These are phyloP conservation scores for Epichloe sylvatica DNA, from an alignment of 2,329 filamentous ascomycete species.

Conservation along the genomic window DNA sequence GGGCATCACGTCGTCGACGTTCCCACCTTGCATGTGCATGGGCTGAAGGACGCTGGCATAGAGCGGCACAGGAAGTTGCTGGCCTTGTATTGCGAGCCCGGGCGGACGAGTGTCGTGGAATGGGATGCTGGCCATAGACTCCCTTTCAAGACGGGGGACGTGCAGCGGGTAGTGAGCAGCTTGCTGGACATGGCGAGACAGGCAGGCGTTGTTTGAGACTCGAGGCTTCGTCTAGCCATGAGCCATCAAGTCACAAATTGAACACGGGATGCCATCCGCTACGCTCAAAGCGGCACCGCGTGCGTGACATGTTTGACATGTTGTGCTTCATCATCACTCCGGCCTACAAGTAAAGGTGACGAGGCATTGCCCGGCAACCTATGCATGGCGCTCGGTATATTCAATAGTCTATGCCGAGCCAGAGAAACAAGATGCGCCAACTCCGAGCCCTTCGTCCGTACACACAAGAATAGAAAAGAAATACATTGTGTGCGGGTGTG, in stretches of 20 bases:
- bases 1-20: conserved; percentile 18
- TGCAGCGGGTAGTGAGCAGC: conserved; percentile 26
- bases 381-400: background rate
- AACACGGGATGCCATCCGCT: too few species aligned
- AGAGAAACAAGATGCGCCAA: conserved; percentile 2
- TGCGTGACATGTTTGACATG: too few species aligned
- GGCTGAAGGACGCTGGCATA: conserved; percentile 48
- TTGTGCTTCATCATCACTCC: too few species aligned
- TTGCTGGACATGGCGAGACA: conserved; percentile 15
- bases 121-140: conserved; percentile 63
- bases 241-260: background rate
- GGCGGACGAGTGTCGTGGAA: conserved; percentile 44
- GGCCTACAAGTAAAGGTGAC: too few species aligned
- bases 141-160: conserved; percentile 53
- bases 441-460: conserved; percentile 1
- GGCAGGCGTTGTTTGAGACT: conserved; percentile 2
- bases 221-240: too few species aligned
- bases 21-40: conserved; percentile 25
- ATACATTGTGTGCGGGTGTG: background rate
- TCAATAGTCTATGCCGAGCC: background rate
- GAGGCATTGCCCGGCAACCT: background rate
- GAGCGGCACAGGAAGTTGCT: conserved; percentile 35
- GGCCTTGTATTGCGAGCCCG: conserved; percentile 43
- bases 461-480: background rate
- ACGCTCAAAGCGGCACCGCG: too few species aligned